Evolutionary conservation across 2,329 filamentous ascomycete species (phyloP), one percentile per base, ranked within the genome.

Genomic region (Aspergillus japonicus): DNA sequence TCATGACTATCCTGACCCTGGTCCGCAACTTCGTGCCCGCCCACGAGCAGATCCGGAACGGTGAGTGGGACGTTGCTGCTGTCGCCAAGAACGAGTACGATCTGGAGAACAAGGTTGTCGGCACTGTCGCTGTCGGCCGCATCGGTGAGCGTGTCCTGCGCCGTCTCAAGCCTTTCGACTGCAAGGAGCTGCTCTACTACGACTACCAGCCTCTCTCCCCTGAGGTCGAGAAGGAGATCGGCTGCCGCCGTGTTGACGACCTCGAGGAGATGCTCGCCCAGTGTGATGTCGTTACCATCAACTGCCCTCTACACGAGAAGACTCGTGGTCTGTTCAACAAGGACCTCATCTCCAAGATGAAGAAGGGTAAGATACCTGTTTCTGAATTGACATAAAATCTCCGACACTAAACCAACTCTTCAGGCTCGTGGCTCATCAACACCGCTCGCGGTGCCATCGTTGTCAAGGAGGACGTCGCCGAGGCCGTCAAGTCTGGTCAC

Each of bases 31-130:
- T 97, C 75, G 92, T 96, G 56, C 95, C 95, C 68, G 93, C 95
- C 56, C 95, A 98, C 83, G 93, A 98, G 84, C 88, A 92, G 85
- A 90, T 99, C 74, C 85, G 88, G 78, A 80, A 82, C 61, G 95
- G 95, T 66, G 91, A 96, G 63, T 99, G 95, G 95, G 85, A 99
- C 76, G 95, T 99, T 55, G 95, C 95, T 62, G 93, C 86, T 57
- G 94, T 93, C 26, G 95, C 95, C 76, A 98, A 98, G 89, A 93
- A 96, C 82, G 94, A 98, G 84, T 99, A 89, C 78, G 95, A 99
- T 75, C 89, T 99, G 59, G 95, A 98, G 86, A 84, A 85, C 84
- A 99, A 99, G 88, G 91, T 96, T 52, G 95, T 99, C 70, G 95
- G 95, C 73, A 99, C 95, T 75, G 95, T 99, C 61, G 95, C 91